phyloP scores from a whole-genome alignment of 768 basidiomycete genomes.

The Auricularia cornea region DNA sequence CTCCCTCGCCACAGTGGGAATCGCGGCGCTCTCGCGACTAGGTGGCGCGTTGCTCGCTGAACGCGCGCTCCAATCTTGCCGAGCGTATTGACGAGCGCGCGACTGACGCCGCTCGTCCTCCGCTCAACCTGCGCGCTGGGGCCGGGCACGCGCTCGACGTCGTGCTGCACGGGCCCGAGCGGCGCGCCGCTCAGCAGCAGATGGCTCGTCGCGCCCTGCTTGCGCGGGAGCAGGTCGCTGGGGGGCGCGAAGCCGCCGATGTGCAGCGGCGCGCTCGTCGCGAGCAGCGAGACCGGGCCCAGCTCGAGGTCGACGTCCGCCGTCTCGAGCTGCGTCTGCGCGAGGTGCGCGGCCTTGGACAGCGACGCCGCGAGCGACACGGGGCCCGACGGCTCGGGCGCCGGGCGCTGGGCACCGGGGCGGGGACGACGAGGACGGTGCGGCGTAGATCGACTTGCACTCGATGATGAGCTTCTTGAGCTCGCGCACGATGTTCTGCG shows the following conservation, averaged over 20 bases:
- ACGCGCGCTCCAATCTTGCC: too few species aligned
- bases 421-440: not conserved
- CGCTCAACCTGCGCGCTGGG: not conserved
- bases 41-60: too few species aligned
- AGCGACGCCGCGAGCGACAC: too few species aligned
- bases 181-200: not conserved
- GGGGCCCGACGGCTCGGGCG: not conserved
- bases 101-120: conserved; percentile 45
- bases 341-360: too few species aligned
- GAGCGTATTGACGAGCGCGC: conserved; percentile 73
- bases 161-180: not conserved
- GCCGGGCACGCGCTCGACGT: not conserved
- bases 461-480: conserved; percentile 82
- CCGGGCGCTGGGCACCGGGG: too few species aligned
- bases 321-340: too few species aligned
- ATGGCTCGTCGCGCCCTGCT: not conserved
- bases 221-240: not conserved
- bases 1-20: conserved; percentile 17
- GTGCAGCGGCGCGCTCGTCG: not conserved
- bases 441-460: not conserved
- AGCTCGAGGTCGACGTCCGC: conserved; percentile 8
- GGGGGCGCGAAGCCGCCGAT: not conserved
- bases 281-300: not conserved
- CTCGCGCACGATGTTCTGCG: conserved; percentile 69
- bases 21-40: too few species aligned